Base-by-base conservation (phyloP, 208 protist species). In the Leishmania tarentolae region DNA sequence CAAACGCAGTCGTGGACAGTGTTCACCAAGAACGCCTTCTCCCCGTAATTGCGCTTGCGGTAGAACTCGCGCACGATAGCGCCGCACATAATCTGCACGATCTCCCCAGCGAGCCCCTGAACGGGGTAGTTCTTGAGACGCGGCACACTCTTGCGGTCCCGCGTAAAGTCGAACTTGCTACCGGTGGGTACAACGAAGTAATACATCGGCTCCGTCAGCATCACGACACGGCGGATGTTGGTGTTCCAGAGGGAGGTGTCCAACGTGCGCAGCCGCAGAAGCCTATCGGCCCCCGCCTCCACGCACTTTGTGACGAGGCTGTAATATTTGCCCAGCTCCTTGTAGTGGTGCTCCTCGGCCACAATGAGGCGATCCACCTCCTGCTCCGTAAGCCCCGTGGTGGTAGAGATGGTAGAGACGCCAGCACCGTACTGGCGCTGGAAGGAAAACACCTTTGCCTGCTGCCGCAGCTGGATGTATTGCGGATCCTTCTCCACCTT, bases 41-140 rank as follows among this genome's bases (percentile, higher is more conserved):
- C 78, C 47, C 88, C 80, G 77, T 96, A 98, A 80, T 97, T 96
- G 56, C 83, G 72, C 66, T 89, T 90, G 59, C 85, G 82, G 80
- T 92, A 95, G 70, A 98, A 96, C 50, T 86, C 84, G n/a, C 93
- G 93, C 40, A 95, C 84, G 44, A 98, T 88, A 59, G 86, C 88
- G n/a, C 93, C 93, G 57, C 92, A 96, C 91, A 97, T 96, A 71
- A 98, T 94, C 78, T 98, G 93, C 75, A 96, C 95, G 85, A 98
- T 96, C 78, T 98, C 95, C 0, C 93, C 95, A 2, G 94, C 95
- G 1, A 97, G 78, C 24, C 95, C 95, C 71, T 98, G 95, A 44
- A 98, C 93, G 6, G 95, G 95, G 82, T 98, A 97, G 87, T 98
- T 98, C 88, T 98, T 98, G 66, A 98, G 88, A 57, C 88, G 78